phyloP scores from a whole-genome alignment of 2,329 filamentous ascomycete genomes.

The Fusarium sacchari region DNA sequence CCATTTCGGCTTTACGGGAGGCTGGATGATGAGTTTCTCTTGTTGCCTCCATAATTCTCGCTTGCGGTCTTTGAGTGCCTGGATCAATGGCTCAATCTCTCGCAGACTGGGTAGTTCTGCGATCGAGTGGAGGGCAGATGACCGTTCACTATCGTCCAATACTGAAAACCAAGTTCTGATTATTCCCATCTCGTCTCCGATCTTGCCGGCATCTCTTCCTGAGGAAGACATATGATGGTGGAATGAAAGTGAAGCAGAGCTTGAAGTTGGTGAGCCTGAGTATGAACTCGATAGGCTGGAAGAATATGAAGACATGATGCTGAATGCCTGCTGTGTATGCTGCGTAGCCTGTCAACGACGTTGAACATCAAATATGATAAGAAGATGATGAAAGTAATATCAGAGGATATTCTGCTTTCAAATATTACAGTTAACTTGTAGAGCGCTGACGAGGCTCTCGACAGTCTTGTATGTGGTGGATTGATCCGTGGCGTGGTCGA shows the following conservation, averaged over 20 bases:
- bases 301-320: slow-evolving; percentile 39
- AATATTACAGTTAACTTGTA: background rate
- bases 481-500: slow-evolving; percentile 42
- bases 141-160: slow-evolving; percentile 36
- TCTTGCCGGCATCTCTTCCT: slow-evolving; percentile 23
- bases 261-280: slow-evolving; percentile 36
- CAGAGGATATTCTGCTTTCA: background rate
- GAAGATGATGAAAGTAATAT: background rate
- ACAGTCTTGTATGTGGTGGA: slow-evolving; percentile 19
- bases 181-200: slow-evolving; percentile 37
- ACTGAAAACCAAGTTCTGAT: slow-evolving; percentile 43
- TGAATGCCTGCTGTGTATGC: background rate
- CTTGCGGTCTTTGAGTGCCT: slow-evolving; percentile 42
- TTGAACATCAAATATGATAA: background rate
- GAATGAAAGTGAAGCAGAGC: slow-evolving; percentile 35
- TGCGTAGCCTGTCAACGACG: background rate
- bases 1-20: slow-evolving; percentile 38
- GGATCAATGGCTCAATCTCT: slow-evolving; percentile 42
- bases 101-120: slow-evolving; percentile 39
- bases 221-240: background rate
- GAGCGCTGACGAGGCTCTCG: slow-evolving; percentile 6
- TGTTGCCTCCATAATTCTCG: slow-evolving; percentile 39
- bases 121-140: slow-evolving; percentile 37
- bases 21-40: slow-evolving; percentile 40
- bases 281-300: slow-evolving; percentile 29